Conservation (phyloP, 129 eudicot species). For the Flaveria linearis region DNA sequence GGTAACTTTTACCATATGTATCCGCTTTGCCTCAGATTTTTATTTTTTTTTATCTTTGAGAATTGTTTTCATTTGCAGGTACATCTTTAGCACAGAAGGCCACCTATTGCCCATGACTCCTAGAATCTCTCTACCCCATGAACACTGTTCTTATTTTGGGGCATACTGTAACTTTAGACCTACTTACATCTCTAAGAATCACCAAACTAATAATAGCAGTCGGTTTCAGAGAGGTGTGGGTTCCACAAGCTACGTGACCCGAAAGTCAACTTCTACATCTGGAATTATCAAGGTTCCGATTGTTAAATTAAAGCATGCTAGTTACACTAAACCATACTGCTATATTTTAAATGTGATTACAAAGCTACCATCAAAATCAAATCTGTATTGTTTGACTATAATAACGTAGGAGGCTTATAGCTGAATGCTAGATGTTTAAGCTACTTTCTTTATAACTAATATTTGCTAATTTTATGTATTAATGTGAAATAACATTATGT, state of each 20-base stretch:
- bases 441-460: too few relatives aligned
- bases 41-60: neutral
- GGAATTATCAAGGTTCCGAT: constrained; percentile 70
- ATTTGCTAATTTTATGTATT: too few relatives aligned
- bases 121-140: constrained; percentile 70
- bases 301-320: neutral
- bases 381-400: too few relatives aligned
- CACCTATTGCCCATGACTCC: constrained; percentile 89
- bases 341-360: too few relatives aligned
- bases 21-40: neutral
- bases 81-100: constrained; percentile 93
- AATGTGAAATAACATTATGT: neutral
- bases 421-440: too few relatives aligned
- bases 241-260: constrained; percentile 44
- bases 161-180: constrained; percentile 61
- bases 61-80: constrained; percentile 42
- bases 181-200: constrained; percentile 39
- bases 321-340: too few relatives aligned
- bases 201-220: constrained; percentile 42
- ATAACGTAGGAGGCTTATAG: too few relatives aligned
- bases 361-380: too few relatives aligned
- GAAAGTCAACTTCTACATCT: constrained; percentile 42
- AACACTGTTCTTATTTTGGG: constrained; percentile 81
- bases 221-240: constrained; percentile 42
- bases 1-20: constrained; percentile 42